Percentiles rank a stretch among this genome's conserved stretches.
These are phyloP conservation scores for Suillus discolor DNA, from an alignment of 768 basidiomycete species.

Conservation along the genomic window DNA sequence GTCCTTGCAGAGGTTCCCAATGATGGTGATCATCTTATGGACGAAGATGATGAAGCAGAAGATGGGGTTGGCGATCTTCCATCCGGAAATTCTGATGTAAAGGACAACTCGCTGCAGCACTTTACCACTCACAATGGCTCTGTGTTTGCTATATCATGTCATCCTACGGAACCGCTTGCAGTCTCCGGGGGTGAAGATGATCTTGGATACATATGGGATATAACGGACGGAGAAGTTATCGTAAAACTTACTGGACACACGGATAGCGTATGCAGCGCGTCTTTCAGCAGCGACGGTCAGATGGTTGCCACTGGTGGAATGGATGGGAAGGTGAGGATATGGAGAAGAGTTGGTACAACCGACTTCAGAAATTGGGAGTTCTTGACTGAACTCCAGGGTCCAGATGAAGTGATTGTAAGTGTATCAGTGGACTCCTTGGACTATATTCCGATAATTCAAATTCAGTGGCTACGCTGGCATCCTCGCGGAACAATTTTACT, in stretches of 20 bases:
- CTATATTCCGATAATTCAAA: slow-evolving; percentile 32
- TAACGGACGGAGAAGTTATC: slow-evolving; percentile 76
- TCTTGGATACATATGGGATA: slow-evolving; percentile 90
- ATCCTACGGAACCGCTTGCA: slow-evolving; percentile 81
- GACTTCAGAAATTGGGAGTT: slow-evolving; percentile 90
- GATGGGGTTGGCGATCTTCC: slow-evolving; percentile 49
- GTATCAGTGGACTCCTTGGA: slow-evolving; percentile 7
- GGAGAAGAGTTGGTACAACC: slow-evolving; percentile 81
- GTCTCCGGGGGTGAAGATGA: slow-evolving; percentile 97
- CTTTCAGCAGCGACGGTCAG: slow-evolving; percentile 89
- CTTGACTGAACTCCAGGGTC: slow-evolving; percentile 88
- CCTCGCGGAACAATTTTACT: slow-evolving; percentile 88
- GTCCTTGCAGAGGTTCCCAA: slow-evolving; percentile 64
- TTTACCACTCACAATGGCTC: slow-evolving; percentile 73
- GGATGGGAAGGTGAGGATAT: slow-evolving; percentile 94
- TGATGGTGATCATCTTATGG: slow-evolving; percentile 72
- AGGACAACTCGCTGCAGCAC: slow-evolving; percentile 69
- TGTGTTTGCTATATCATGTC: slow-evolving; percentile 82
- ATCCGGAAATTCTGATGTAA: slow-evolving; percentile 41
- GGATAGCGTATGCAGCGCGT: slow-evolving; percentile 82
- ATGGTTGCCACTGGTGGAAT: slow-evolving; percentile 96
- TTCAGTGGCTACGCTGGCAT: slow-evolving; percentile 94
- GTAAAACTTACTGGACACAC: slow-evolving; percentile 90
- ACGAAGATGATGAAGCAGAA: slow-evolving; percentile 62
- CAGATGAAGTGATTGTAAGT: slow-evolving; percentile 92